Base-by-base conservation (phyloP, 176 grass and related monocot genomes). In the Oryza punctata region DNA sequence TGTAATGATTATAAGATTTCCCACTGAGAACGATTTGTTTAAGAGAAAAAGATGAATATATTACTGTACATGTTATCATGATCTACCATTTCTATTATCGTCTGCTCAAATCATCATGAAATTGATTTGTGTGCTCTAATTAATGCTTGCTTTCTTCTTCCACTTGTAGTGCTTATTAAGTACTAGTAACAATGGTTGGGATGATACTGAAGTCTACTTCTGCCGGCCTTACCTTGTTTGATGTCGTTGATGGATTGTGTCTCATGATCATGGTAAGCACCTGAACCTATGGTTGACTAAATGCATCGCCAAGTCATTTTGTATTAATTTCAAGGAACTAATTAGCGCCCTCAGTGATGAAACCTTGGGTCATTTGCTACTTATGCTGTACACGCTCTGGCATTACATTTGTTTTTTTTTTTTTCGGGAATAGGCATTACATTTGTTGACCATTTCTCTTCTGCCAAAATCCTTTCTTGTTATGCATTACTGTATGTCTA, bases 201-300 rank as follows among this genome's bases (percentile, higher is more conserved):
- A n/a, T n/a, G n/a, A n/a, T n/a, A n/a, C n/a, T n/a, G n/a, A n/a
- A n/a, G 63, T 80, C 21, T 69, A 63, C 16, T 78, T 45, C 75
- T 79, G 78, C 90, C 32, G 14, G 44, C 63, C 33, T 83, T 65
- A 70, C 37, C 78, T 82, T 32, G 32, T 80, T 54, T 65, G 49
- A 82, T 83, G 43, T 83, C 79, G 67, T 14, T 81, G 73, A 59
- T 27, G 14, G 70, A 21, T 29, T 27, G 13, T 27, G 13, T 80
- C 54, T 67, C 65, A 35, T 82, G 25, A 37, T 8, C 69, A 80
- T 80, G 35, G 12, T 70, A 27, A 16, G 16, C 28, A 63, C 37
- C 46, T 25, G 27, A 18, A 21, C 15, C 7, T 12, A 38, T 82
- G 40, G 24, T 38, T 76, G 16, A 60, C 12, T 18, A 82, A 79